phyloP scores from a whole-genome alignment of 2,329 filamentous ascomycete genomes.

The Drechslera avenae region DNA sequence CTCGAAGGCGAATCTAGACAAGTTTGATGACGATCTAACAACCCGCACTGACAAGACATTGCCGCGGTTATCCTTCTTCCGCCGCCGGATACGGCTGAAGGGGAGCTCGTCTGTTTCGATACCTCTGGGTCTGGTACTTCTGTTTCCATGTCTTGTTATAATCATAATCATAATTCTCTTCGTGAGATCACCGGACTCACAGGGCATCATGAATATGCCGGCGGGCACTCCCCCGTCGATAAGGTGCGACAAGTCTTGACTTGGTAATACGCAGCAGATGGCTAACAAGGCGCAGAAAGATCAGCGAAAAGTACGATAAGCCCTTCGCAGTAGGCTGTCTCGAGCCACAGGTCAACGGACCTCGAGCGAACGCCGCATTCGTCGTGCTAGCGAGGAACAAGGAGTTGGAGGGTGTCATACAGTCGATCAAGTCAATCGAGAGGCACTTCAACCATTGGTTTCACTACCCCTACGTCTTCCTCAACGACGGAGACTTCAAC shows the following conservation, averaged over 20 bases:
- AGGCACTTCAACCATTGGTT: constrained; percentile 99
- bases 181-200: constrained; percentile 81
- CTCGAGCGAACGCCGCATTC: constrained; percentile 91
- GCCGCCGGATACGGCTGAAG: constrained; percentile 82
- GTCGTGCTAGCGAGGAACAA: constrained; percentile 96
- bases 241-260: constrained; percentile 62
- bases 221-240: constrained; percentile 87
- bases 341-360: constrained; percentile 73
- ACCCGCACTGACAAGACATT: constrained; percentile 51
- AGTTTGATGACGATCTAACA: constrained; percentile 52
- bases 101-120: constrained; percentile 92
- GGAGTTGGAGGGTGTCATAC: constrained; percentile 92
- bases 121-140: constrained; percentile 86
- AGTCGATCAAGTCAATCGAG: constrained; percentile 97
- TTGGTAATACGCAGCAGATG: not conserved
- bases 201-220: constrained; percentile 83
- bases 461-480: constrained; percentile 96
- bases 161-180: constrained; percentile 89
- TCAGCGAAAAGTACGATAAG: constrained; percentile 96
- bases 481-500: constrained; percentile 98
- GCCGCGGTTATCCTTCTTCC: constrained; percentile 76
- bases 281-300: constrained; percentile 68
- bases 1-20: constrained; percentile 49
- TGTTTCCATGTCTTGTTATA: constrained; percentile 91
- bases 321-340: constrained; percentile 92